Percentiles rank a stretch among this genome's conserved stretches.
Evolutionary conservation across 148 eudicot genomes (phyloP).

Genomic region (Tetragonia tetragonoides): DNA sequence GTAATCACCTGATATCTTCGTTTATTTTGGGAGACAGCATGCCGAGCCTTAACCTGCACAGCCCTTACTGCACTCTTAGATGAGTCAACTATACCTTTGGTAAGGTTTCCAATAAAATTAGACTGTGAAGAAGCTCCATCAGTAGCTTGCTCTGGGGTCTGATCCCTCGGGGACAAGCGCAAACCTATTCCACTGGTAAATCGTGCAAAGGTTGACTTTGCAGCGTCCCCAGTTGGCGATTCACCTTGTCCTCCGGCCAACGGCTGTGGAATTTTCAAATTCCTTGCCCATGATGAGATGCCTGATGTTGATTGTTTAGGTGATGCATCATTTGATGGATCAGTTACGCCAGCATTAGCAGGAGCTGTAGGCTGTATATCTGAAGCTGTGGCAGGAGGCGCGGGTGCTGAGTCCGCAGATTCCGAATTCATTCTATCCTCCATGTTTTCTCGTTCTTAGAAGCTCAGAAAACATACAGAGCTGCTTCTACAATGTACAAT

Average conservation of each 20-base stretch:
- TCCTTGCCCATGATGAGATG: slow-evolving; percentile 79
- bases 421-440: slow-evolving; percentile 45
- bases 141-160: slow-evolving; percentile 51
- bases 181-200: slow-evolving; percentile 69
- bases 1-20: slow-evolving; percentile 86
- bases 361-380: slow-evolving; percentile 37
- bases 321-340: slow-evolving; percentile 39
- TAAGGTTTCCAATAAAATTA: slow-evolving; percentile 69
- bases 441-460: slow-evolving; percentile 23
- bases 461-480: slow-evolving; percentile 13
- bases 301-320: slow-evolving; percentile 59
- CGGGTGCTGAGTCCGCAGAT: slow-evolving; percentile 41
- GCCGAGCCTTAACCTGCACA: slow-evolving; percentile 92
- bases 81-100: slow-evolving; percentile 87
- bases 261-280: slow-evolving; percentile 64
- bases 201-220: slow-evolving; percentile 72
- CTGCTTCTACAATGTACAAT: not conserved
- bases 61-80: slow-evolving; percentile 95
- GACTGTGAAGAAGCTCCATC: slow-evolving; percentile 58
- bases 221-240: slow-evolving; percentile 49
- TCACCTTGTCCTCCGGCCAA: slow-evolving; percentile 54
- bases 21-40: slow-evolving; percentile 96
- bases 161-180: slow-evolving; percentile 74
- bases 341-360: slow-evolving; percentile 31
- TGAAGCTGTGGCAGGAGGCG: slow-evolving; percentile 33